These are phyloP conservation scores for Cladosporium sp. DNA, from an alignment of 2,329 filamentous ascomycete species.

Conservation along the genomic window DNA sequence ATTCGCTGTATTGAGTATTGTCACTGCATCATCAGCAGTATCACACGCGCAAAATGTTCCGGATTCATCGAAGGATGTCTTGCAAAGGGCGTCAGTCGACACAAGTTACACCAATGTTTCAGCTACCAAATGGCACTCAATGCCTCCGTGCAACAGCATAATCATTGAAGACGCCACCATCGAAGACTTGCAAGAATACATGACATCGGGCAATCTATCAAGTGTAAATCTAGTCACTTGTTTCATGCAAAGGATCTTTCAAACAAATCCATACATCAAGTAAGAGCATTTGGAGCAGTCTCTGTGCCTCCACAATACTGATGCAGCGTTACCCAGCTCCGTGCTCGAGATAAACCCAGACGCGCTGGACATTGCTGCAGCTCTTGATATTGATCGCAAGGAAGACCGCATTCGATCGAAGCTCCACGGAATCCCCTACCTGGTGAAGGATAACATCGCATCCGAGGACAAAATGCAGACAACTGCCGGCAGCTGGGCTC, in stretches of 20 bases:
- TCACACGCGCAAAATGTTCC: too few relatives aligned
- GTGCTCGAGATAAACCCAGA: constrained; percentile 67
- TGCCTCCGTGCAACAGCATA: constrained; percentile 57
- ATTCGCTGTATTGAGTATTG: too few relatives aligned
- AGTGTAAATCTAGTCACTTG: constrained; percentile 56
- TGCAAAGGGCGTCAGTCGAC: too few relatives aligned
- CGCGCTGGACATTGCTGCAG: constrained; percentile 54
- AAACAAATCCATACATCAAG: constrained; percentile 63
- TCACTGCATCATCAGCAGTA: too few relatives aligned
- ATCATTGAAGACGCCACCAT: constrained; percentile 65
- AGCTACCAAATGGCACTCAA: constrained; percentile 25
- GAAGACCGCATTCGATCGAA: constrained; percentile 56
- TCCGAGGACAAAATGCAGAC: constrained; percentile 68
- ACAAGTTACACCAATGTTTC: too few relatives aligned
- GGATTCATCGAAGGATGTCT: too few relatives aligned
- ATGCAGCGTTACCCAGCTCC: constrained; percentile 24
- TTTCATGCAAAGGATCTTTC: constrained; percentile 56
- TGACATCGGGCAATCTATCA: constrained; percentile 52
- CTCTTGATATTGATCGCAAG: constrained; percentile 56
- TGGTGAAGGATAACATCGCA: constrained; percentile 70
- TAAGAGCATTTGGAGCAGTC: constrained; percentile 26
- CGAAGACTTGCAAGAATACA: constrained; percentile 58
- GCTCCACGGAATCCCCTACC: constrained; percentile 70
- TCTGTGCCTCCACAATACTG: too few relatives aligned
- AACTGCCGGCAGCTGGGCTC: constrained; percentile 64